These are phyloP conservation scores for Gymnopilus dilepis DNA, from an alignment of 768 basidiomycete species.

Conservation along the genomic window DNA sequence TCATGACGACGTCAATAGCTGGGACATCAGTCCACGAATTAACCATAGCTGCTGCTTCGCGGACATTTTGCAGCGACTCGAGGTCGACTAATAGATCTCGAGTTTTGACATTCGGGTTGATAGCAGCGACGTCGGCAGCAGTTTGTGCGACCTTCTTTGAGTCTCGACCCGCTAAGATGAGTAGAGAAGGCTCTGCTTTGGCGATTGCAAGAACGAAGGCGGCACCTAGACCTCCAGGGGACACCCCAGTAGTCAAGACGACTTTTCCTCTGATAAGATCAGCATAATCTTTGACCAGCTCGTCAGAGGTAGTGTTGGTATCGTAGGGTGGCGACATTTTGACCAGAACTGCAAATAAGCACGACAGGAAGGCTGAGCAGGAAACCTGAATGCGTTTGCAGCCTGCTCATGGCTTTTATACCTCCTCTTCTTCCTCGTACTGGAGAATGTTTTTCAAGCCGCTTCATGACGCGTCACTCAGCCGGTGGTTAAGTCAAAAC, in stretches of 20 bases:
- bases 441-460: background rate
- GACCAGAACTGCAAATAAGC: background rate
- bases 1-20: background rate
- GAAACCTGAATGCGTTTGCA: background rate
- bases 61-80: background rate
- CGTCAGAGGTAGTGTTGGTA: conserved; percentile 3
- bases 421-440: background rate
- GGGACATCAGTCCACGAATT: conserved; percentile 2
- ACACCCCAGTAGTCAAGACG: background rate
- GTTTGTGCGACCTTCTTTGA: background rate
- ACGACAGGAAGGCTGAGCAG: background rate
- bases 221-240: background rate
- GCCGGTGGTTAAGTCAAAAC: too few relatives aligned
- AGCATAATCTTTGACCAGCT: background rate
- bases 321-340: background rate
- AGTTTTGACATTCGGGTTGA: background rate
- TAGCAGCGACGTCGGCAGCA: background rate
- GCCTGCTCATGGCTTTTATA: too few relatives aligned
- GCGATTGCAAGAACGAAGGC: conserved; percentile 3
- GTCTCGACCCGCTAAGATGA: background rate
- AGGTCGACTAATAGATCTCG: background rate
- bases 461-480: background rate
- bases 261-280: background rate
- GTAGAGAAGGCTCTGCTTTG: background rate
- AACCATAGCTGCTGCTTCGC: background rate